These are phyloP conservation scores for Camellia lanceoleosa DNA, from an alignment of 148 eudicot species.

Conservation along the genomic window DNA sequence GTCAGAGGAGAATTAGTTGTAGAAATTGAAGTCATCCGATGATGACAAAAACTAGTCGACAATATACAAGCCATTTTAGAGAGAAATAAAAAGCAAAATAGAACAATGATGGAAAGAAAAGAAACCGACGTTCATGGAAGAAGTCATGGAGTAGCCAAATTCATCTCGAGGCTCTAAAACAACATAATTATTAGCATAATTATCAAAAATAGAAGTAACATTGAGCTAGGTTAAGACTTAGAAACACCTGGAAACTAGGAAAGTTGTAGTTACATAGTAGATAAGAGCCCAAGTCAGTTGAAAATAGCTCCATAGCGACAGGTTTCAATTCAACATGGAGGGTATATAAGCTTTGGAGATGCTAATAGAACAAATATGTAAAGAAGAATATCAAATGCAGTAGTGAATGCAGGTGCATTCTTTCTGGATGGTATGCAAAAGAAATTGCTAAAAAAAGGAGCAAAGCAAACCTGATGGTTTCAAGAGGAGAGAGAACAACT, in stretches of 20 bases:
- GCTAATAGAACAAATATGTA: neutral
- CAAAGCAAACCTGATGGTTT: slow-evolving; percentile 75
- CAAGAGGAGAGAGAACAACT: slow-evolving; percentile 95
- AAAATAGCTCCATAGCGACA: neutral
- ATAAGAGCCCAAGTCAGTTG: neutral
- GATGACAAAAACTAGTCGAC: no score
- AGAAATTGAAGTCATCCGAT: no score
- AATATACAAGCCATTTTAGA: no score
- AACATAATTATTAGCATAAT: no score
- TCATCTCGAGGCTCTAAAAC: neutral
- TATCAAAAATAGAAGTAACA: neutral
- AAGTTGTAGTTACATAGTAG: neutral
- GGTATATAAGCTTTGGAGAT: neutral
- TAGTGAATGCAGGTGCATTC: neutral
- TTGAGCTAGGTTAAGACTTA: neutral
- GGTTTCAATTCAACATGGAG: neutral
- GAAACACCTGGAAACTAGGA: neutral
- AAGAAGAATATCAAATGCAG: neutral
- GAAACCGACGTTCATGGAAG: neutral
- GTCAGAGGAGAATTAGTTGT: no score
- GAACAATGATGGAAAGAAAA: no score
- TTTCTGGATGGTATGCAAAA: neutral
- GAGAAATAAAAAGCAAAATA: no score
- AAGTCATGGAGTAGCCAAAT: neutral
- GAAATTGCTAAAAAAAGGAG: neutral